A percentile compares a stretch with the other conserved stretches of the same genome.
These are phyloP conservation scores for Oryza australiensis DNA, from an alignment of 176 grass and related monocot species.

Conservation along the genomic window DNA sequence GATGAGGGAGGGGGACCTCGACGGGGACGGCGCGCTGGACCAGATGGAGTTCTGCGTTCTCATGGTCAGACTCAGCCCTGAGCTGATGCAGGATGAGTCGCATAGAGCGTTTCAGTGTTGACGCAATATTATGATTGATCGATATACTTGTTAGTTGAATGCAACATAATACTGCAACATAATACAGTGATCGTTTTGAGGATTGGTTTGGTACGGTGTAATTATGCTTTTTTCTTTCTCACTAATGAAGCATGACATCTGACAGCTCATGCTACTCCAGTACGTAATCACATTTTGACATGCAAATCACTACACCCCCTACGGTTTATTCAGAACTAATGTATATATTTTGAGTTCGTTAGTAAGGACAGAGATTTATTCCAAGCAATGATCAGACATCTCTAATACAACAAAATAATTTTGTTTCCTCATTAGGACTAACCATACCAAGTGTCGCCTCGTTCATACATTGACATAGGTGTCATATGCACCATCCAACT, in stretches of 20 bases:
- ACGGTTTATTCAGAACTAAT: not conserved
- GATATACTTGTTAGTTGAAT: slow-evolving; percentile 24
- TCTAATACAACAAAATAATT: not conserved
- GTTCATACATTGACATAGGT: not conserved
- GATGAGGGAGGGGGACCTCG: slow-evolving; percentile 71
- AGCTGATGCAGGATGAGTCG: slow-evolving; percentile 57
- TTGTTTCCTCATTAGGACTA: not conserved
- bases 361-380: slow-evolving; percentile 7
- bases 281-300: slow-evolving; percentile 8
- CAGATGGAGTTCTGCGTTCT: slow-evolving; percentile 91
- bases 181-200: not conserved
- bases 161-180: too few relatives aligned
- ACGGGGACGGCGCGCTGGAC: slow-evolving; percentile 73
- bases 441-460: not conserved
- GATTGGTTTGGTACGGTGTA: not conserved
- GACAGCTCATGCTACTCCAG: not conserved
- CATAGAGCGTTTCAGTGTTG: slow-evolving; percentile 34
- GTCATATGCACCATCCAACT: not conserved
- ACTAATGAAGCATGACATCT: not conserved
- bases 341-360: not conserved
- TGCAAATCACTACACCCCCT: not conserved
- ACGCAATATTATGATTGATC: slow-evolving; percentile 2
- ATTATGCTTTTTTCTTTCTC: not conserved
- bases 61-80: slow-evolving; percentile 84
- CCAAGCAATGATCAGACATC: not conserved